Conservation (phyloP, 495 filamentous ascomycete species). For the Aspergillus wentii region DNA sequence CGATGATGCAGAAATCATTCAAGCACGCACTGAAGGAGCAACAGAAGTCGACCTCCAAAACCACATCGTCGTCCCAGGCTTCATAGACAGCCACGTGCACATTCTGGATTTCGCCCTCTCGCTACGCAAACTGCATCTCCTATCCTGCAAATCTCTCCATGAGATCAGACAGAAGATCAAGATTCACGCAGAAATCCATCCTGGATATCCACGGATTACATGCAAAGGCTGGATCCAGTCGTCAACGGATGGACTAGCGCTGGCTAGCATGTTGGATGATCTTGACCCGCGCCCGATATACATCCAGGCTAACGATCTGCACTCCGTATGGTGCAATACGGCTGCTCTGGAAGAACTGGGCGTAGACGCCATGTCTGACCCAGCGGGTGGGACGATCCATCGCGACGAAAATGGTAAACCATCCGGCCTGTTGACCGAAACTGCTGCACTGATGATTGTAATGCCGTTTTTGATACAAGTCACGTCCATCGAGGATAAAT, state of each 20-base stretch:
- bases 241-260: constrained; percentile 46
- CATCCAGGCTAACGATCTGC: constrained; percentile 58
- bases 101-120: constrained; percentile 56
- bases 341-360: constrained; percentile 49
- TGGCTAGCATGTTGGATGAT: constrained; percentile 51
- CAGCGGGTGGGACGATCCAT: constrained; percentile 52
- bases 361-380: constrained; percentile 40
- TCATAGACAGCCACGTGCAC: constrained; percentile 63
- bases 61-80: constrained; percentile 53
- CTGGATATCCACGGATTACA: constrained; percentile 45
- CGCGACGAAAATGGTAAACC: constrained; percentile 46
- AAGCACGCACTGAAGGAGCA: constrained; percentile 23
- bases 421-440: constrained; percentile 54
- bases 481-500: constrained; percentile 47
- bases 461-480: constrained; percentile 55
- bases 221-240: constrained; percentile 59
- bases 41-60: constrained; percentile 38
- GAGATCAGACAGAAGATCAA: constrained; percentile 50
- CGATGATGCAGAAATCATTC: constrained; percentile 23
- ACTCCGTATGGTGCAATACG: constrained; percentile 59
- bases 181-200: constrained; percentile 44
- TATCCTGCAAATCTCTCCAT: constrained; percentile 45
- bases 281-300: constrained; percentile 50
- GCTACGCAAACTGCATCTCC: constrained; percentile 51
- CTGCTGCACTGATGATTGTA: constrained; percentile 49